phyloP scores from a whole-genome alignment of 768 basidiomycete genomes.

The Tylopilus subfusipes region DNA sequence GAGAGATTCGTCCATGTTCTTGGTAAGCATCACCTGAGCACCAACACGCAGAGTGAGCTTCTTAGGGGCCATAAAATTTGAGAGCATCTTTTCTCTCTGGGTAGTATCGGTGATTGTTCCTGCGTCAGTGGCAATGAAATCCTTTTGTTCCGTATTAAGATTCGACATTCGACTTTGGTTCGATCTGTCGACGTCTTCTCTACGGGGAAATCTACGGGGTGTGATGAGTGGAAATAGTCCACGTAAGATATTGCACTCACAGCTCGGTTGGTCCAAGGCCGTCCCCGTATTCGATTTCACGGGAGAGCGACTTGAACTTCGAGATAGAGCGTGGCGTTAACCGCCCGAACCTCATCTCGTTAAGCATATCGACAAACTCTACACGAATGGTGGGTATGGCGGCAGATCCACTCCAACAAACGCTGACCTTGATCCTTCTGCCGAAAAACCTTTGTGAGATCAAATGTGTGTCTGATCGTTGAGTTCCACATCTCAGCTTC shows the following conservation, averaged over 20 bases:
- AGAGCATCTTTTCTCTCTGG: constrained; percentile 73
- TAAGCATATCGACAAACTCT: constrained; percentile 96
- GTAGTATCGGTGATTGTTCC: constrained; percentile 51
- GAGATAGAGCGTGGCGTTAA: constrained; percentile 61
- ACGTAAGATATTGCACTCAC: constrained; percentile 41
- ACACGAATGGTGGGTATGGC: constrained; percentile 7
- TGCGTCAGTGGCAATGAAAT: constrained; percentile 59
- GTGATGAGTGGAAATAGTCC: background rate
- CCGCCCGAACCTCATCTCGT: constrained; percentile 93
- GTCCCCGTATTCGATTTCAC: constrained; percentile 73
- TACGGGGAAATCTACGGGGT: constrained; percentile 73
- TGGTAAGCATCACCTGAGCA: constrained; percentile 94
- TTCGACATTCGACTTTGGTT: constrained; percentile 66
- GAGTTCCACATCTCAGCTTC: constrained; percentile 79
- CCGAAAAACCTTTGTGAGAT: constrained; percentile 92
- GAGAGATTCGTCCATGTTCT: constrained; percentile 85
- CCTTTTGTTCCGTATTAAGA: constrained; percentile 51
- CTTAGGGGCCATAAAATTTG: constrained; percentile 87
- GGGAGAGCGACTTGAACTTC: constrained; percentile 67
- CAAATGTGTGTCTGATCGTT: constrained; percentile 77
- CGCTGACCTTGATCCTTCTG: constrained; percentile 83
- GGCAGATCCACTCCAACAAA: background rate
- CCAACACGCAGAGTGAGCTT: constrained; percentile 67
- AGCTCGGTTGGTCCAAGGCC: constrained; percentile 88
- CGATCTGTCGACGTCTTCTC: constrained; percentile 87